A percentile compares a stretch with the other conserved stretches of the same genome.
phyloP scores from a whole-genome alignment of 257 asterid species.

The Solanum ossicruentum region DNA sequence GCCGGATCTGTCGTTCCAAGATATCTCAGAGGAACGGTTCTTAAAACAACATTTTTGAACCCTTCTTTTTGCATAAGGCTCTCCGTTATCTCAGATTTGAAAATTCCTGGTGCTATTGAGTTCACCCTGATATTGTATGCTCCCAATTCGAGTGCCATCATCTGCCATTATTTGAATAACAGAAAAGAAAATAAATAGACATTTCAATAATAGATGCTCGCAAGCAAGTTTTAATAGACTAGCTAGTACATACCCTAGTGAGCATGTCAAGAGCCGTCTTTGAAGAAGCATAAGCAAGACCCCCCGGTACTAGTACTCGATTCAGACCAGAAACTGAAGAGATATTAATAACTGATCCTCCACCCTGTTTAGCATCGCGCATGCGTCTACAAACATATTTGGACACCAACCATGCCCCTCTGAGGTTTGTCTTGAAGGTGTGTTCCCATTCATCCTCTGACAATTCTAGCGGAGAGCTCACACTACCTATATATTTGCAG shows the following conservation, averaged over 20 bases:
- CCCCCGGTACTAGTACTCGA: slow-evolving; percentile 16
- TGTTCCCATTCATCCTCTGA: slow-evolving; percentile 16
- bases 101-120: not conserved
- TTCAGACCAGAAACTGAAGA: slow-evolving; percentile 15
- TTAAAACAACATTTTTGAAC: slow-evolving; percentile 10
- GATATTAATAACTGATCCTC: slow-evolving; percentile 22
- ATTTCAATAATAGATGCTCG: not conserved
- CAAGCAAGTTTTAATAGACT: not conserved
- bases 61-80: not conserved
- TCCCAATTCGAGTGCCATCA: not conserved
- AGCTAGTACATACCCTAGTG: slow-evolving; percentile 10
- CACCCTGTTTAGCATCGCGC: slow-evolving; percentile 6
- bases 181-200: not conserved
- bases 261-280: slow-evolving; percentile 14
- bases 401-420: slow-evolving; percentile 18
- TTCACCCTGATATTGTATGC: not conserved
- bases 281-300: slow-evolving; percentile 11
- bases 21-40: slow-evolving; percentile 8
- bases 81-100: not conserved
- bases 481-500: not conserved
- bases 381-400: slow-evolving; percentile 12
- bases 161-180: not conserved
- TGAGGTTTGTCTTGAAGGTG: slow-evolving; percentile 6
- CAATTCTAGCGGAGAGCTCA: slow-evolving; percentile 10
- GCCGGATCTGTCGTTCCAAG: slow-evolving; percentile 22